Conservation (phyloP, 176 grass and related monocot species). For the Ampelocalamus luodianensis region DNA sequence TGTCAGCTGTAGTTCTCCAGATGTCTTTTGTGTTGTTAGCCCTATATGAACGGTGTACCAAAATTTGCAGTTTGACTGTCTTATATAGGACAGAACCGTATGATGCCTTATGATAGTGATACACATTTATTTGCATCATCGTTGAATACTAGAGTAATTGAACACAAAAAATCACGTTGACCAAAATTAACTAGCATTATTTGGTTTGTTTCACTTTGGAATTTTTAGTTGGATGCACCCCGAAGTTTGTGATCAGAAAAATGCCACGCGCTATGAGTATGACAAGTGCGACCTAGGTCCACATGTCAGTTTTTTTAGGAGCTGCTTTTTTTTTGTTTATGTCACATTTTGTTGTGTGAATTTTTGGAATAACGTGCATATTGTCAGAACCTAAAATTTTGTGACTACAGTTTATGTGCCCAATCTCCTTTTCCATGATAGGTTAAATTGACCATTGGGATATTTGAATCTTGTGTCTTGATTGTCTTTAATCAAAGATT, state of each 20-base stretch:
- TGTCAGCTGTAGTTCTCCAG: background rate
- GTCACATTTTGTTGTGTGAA: background rate
- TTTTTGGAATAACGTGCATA: background rate
- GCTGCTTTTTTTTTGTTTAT: background rate
- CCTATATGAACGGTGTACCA: background rate
- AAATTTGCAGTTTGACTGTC: background rate
- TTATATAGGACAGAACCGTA: background rate
- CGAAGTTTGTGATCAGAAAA: conserved; percentile 6
- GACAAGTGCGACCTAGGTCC: background rate
- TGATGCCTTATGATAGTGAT: background rate
- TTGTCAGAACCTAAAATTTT: conserved; percentile 2
- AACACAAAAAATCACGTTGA: background rate
- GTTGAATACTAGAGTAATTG: background rate
- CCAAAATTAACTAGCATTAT: background rate
- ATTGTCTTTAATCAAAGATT: background rate
- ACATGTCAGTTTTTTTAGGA: background rate
- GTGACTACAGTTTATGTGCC: background rate
- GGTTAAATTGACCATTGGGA: background rate
- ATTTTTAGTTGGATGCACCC: background rate
- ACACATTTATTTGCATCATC: background rate
- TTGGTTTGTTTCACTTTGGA: conserved; percentile 6
- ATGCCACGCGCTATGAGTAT: background rate
- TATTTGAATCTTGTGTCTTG: conserved; percentile 28
- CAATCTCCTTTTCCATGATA: background rate
- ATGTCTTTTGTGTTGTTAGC: conserved; percentile 10